Evolutionary conservation across 495 filamentous ascomycete species (phyloP).

Genomic region (Penicillium longicatenatum): DNA sequence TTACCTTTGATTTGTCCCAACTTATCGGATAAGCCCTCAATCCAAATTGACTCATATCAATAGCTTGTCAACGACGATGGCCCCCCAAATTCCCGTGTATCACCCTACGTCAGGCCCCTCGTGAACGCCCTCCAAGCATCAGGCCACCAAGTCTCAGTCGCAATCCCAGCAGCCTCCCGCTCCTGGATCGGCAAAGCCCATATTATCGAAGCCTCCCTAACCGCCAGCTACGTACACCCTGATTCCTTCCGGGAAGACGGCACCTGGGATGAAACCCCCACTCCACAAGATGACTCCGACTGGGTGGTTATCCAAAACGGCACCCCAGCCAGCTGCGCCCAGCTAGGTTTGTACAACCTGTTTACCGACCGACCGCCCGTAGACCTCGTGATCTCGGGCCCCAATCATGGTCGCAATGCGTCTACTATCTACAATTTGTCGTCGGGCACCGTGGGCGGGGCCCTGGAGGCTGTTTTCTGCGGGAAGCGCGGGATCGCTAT

Average conservation of each 20-base stretch:
- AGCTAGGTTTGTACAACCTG: constrained; percentile 87
- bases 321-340: constrained; percentile 83
- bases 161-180: constrained; percentile 85
- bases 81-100: constrained; percentile 81
- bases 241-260: constrained; percentile 58
- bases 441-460: constrained; percentile 87
- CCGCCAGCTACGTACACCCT: constrained; percentile 79
- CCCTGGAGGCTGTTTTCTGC: constrained; percentile 88
- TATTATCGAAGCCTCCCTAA: constrained; percentile 80
- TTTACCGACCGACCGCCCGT: constrained; percentile 72
- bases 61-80: constrained; percentile 93
- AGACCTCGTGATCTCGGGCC: constrained; percentile 86
- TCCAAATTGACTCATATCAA: not conserved
- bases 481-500: constrained; percentile 75
- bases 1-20: too few species aligned
- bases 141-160: constrained; percentile 88
- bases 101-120: constrained; percentile 87
- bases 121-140: constrained; percentile 72
- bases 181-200: constrained; percentile 99
- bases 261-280: constrained; percentile 39
- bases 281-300: constrained; percentile 35
- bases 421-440: constrained; percentile 89
- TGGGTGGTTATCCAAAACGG: constrained; percentile 89
- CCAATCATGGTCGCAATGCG: constrained; percentile 93
- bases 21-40: not conserved